Evolutionary conservation across 208 protist species (phyloP), one percentile per base, ranked within the genome.

Genomic region (Porcisia hertigi): DNA sequence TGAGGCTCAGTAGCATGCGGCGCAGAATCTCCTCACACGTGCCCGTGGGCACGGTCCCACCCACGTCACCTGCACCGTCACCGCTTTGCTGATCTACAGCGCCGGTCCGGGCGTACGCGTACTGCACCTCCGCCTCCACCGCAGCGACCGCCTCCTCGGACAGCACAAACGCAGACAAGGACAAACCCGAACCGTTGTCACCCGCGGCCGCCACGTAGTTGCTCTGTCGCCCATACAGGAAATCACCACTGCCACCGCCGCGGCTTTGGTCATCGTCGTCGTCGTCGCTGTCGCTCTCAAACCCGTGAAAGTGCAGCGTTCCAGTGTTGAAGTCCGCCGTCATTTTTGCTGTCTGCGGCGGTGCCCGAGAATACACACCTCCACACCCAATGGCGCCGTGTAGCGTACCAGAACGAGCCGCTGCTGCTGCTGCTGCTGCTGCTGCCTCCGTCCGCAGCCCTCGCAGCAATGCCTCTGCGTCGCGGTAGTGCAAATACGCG

Each of bases 241-340:
- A 20, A 64, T 25, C 54, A 6, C 62, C 36, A 70, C 66, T 36
- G 64, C n/a, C 62, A 74, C 14, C 34, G 70, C 49, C 34, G 64
- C 34, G 25, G 47, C 20, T 47, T 52, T 52, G 47, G 14, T 52
- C n/a, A 12, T 47, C 62, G 45, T 81, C 79, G 62, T 81, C 83
- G 45, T 90, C 81, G 23, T 90, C 83, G 75, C 82, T 78, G 70
- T 86, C 80, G 73, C 86, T 70, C 47, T 76, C 84, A 75, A 94
- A 94, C 1, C 86, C 88, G 39, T 81, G 76, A 72, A 97, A 95
- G 20, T 73, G 79, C 34, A 97, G 78, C 3, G 91, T 95, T 41
- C 93, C 93, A 14, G 89, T 90, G 75, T 89, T 87, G 80, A 87
- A 92, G 74, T 97, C 86, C 2, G 86, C 91, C 20, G 86, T 53